Base-by-base conservation (phyloP, 129 eudicot species). In the Glebionis coronaria region DNA sequence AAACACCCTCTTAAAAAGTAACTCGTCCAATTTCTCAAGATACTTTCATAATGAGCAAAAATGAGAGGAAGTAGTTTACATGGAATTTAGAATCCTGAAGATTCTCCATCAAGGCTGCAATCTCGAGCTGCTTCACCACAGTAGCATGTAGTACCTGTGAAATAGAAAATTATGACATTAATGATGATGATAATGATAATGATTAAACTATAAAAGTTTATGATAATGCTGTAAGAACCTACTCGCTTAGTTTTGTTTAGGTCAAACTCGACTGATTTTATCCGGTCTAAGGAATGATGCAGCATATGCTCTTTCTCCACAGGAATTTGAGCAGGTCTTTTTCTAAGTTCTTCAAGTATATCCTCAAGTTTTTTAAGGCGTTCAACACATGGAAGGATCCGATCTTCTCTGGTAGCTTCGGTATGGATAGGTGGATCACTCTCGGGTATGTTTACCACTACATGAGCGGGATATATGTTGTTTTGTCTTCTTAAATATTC, bases 261-360 rank as follows among this genome's bases (percentile, higher is more conserved):
- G 81, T 90, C 97, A 71, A 73, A 72, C 83, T 90, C 97, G 23
- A 86, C 91, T 52, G 86, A 86, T 77, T 82, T 90, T 52, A 90
- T 90, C 83, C 97, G 80, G 65, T 90, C 90, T 75, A 90, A 57
- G 12, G 97, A 90, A 69, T 77, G 68, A 31, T 77, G 82, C 42
- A 90, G 86, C 86, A 90, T 83, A 76, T 81, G 83, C 67, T 90
- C 97, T 72, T 90, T 90, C 72, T 83, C 95, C 71, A 58, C n/a
- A 12, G 97, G 97, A 76, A 90, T 86, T 78, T 73, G 82, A 59
- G 88, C 76, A 80, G 90, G 95, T 44, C 82, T 83, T 61, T 68
- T 86, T 51, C 57, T 80, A 44, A 90, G 71, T 78, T 90, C 95
- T 69, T 90, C 95, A 65, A 83, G 61, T 53, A 86, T 51, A 63